Base-by-base conservation (phyloP, 305 asterid genomes). In the Petunia hybrid region DNA sequence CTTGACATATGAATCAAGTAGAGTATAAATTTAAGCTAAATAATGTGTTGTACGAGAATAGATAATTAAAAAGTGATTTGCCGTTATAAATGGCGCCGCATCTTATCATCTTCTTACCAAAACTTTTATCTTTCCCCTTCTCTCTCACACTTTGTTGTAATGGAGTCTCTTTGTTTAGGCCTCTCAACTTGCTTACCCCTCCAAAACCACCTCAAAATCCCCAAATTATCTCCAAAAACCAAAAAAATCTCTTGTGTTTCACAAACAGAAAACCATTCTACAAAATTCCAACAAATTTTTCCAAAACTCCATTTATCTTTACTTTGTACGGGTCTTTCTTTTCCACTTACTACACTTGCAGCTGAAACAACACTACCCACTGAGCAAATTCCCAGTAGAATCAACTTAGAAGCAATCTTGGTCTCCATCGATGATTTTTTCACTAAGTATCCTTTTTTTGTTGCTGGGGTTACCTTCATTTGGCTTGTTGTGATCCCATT, bases 401-500 rank as follows among this genome's bases (percentile, higher is more conserved):
- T 93, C 76, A 90, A 87, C 89, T 79, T 95, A 87, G 99, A 95
- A 79, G 90, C 95, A 40, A 80, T 94, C 65, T 56, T 94, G 87
- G 87, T 92, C 64, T 90, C 98, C n/a, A 87, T 95, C 80, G 99
- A 95, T 48, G 85, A 91, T 8, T 93, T 95, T 65, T 90, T 91
- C 89, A 92, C 43, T 57, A 92, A 83, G 81, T 86, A 93, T 84
- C 99, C 99, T 0, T 92, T 95, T 68, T 93, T 95, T 85, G 98
- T 92, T 70, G 90, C 93, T 9, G 91, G 97, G 1, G 93, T 93
- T 57, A 14, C 86, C 4, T 95, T 95, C 87, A 85, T 91, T 46
- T 95, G 98, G 97, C 95, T 95, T 39, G 88, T 92, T 71, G 95
- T 76, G 77, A 84, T 93, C 78, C 99, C 99, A 16, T 79, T 95